A percentile compares a stretch with the other conserved stretches of the same genome.
Evolutionary conservation across 1,284 basidiomycete genomes (phyloP).

Genomic region (Ustilago lituana): DNA sequence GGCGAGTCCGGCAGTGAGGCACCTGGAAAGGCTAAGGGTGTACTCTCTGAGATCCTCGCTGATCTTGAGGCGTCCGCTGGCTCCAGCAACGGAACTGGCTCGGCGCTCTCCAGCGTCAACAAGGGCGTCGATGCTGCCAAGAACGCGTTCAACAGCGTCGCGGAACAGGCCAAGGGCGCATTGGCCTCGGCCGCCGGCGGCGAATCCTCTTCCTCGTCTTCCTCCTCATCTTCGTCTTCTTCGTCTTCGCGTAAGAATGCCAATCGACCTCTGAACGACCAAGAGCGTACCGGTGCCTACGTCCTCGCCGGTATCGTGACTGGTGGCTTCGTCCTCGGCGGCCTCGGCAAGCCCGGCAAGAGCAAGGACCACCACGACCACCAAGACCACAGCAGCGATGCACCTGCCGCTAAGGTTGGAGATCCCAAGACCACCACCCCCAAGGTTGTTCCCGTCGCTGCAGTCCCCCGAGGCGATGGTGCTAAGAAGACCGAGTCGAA

Average conservation of each 20-base stretch:
- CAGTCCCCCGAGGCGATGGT: constrained; percentile 25
- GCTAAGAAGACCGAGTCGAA: constrained; percentile 14
- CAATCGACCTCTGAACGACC: constrained; percentile 70
- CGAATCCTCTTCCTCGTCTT: constrained; percentile 16
- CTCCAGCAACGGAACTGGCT: constrained; percentile 4
- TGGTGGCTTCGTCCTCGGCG: constrained; percentile 72
- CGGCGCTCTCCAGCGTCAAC: constrained; percentile 20
- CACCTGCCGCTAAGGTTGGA: constrained; percentile 10
- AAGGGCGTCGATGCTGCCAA: constrained; percentile 39
- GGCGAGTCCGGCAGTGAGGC: constrained; percentile 10
- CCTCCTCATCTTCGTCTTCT: constrained; percentile 33
- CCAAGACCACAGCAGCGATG: not conserved
- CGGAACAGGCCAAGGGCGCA: constrained; percentile 44
- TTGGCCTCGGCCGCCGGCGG: constrained; percentile 20
- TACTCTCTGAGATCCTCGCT: constrained; percentile 39
- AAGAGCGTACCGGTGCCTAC: constrained; percentile 73
- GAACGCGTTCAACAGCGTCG: constrained; percentile 27
- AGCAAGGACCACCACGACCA: constrained; percentile 18
- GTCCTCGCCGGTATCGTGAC: constrained; percentile 72
- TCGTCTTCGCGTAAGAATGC: constrained; percentile 21
- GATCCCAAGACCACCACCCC: constrained; percentile 6
- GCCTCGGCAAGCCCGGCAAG: constrained; percentile 65
- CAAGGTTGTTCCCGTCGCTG: constrained; percentile 26
- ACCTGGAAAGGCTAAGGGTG: constrained; percentile 27
- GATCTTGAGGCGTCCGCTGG: constrained; percentile 31